Conservation (phyloP, 1,139 yeast genomes). For the Hyphopichia buzzinii region DNA sequence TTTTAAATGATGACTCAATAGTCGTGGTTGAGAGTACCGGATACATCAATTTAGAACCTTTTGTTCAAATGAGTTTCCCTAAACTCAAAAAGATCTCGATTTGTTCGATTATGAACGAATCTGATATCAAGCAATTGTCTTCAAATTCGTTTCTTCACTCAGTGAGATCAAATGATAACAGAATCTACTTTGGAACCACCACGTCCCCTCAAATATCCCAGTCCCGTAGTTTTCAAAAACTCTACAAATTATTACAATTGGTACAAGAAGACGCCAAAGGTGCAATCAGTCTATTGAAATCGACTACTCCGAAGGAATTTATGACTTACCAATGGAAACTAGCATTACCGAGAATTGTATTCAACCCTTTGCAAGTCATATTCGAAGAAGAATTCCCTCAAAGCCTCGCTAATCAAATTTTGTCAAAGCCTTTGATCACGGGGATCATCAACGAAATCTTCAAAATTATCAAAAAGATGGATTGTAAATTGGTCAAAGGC, state of each 20-base stretch:
- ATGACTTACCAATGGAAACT: slow-evolving; percentile 80
- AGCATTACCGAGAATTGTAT: slow-evolving; percentile 74
- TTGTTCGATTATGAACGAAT: slow-evolving; percentile 63
- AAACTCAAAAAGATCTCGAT: slow-evolving; percentile 37
- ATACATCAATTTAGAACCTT: slow-evolving; percentile 69
- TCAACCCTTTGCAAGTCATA: slow-evolving; percentile 70
- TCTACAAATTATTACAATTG: slow-evolving; percentile 33
- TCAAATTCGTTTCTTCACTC: slow-evolving; percentile 25
- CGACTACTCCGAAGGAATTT: slow-evolving; percentile 56
- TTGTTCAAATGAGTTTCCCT: slow-evolving; percentile 41
- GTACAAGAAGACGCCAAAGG: slow-evolving; percentile 33
- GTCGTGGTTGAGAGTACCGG: slow-evolving; percentile 69
- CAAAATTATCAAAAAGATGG: slow-evolving; percentile 75
- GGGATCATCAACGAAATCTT: slow-evolving; percentile 76
- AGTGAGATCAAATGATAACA: slow-evolving; percentile 30
- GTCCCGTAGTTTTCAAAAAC: slow-evolving; percentile 20
- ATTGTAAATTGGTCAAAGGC: slow-evolving; percentile 65
- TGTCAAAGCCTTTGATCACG: slow-evolving; percentile 80
- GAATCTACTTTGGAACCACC: slow-evolving; percentile 42
- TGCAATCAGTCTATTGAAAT: slow-evolving; percentile 44
- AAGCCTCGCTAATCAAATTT: slow-evolving; percentile 58
- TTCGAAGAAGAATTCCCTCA: slow-evolving; percentile 69
- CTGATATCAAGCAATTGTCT: slow-evolving; percentile 50
- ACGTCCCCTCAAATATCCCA: slow-evolving; percentile 13
- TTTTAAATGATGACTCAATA: slow-evolving; percentile 36